phyloP scores from a whole-genome alignment of 179 eudicot genomes.

The Beta corolliflora region DNA sequence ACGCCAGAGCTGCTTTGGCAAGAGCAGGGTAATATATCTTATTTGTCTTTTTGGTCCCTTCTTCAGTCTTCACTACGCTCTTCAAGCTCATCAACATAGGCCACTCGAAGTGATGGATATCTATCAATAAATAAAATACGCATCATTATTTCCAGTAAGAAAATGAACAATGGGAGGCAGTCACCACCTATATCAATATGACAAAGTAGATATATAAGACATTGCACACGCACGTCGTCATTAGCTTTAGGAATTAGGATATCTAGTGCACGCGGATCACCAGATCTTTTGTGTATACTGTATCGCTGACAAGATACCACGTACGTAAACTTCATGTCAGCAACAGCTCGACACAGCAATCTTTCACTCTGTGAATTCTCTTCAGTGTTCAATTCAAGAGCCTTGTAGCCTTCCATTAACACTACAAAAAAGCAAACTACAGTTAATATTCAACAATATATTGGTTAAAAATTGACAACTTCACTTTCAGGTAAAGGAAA shows the following conservation, averaged over 20 bases:
- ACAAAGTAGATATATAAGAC: background rate
- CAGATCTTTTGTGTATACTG: slow-evolving; percentile 84
- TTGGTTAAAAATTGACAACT: background rate
- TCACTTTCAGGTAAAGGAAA: background rate
- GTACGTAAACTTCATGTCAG: slow-evolving; percentile 93
- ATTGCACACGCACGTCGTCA: slow-evolving; percentile 62
- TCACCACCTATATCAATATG: background rate
- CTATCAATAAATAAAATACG: slow-evolving; percentile 37
- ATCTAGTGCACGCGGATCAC: slow-evolving; percentile 84
- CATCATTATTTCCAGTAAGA: background rate
- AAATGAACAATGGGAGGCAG: background rate
- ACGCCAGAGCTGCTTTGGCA: slow-evolving; percentile 89
- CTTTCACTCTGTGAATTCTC: slow-evolving; percentile 78
- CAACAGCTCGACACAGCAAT: slow-evolving; percentile 93
- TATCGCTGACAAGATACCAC: slow-evolving; percentile 96
- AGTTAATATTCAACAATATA: background rate
- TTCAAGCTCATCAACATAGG: slow-evolving; percentile 95
- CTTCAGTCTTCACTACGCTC: slow-evolving; percentile 61
- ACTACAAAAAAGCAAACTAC: slow-evolving; percentile 35
- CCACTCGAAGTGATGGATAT: slow-evolving; percentile 94
- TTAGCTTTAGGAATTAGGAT: slow-evolving; percentile 57
- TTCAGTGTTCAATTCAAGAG: slow-evolving; percentile 76
- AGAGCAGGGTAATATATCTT: slow-evolving; percentile 82
- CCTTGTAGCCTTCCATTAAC: slow-evolving; percentile 92
- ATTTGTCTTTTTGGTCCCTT: slow-evolving; percentile 54